phyloP scores from a whole-genome alignment of 768 basidiomycete species.

The Russula foetens region DNA sequence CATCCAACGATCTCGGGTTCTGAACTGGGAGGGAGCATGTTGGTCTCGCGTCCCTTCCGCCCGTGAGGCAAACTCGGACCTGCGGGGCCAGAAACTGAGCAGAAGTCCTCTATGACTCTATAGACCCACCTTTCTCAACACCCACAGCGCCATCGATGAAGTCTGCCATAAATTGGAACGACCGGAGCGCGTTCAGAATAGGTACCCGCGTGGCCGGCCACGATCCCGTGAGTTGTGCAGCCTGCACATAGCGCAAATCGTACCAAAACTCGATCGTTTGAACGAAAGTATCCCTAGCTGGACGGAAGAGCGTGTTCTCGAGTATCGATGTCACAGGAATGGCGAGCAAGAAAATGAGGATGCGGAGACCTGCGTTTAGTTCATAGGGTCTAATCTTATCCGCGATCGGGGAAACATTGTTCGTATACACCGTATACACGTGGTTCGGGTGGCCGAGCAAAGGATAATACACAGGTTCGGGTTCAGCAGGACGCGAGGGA shows the following conservation, averaged over 20 bases:
- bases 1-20: neutral
- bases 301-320: conserved; percentile 2
- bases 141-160: neutral
- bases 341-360: conserved; percentile 4
- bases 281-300: neutral
- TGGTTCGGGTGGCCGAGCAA: neutral
- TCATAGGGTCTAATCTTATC: neutral
- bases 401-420: neutral
- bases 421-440: neutral
- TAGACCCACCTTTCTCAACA: neutral
- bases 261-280: conserved; percentile 8
- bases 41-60: no score
- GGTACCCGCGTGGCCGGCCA: conserved; percentile 12
- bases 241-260: conserved; percentile 11
- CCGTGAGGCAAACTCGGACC: neutral
- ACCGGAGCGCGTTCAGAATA: conserved; percentile 7
- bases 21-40: neutral
- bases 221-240: neutral
- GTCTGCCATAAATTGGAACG: neutral
- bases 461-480: neutral
- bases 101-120: neutral
- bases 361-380: neutral
- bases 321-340: conserved; percentile 1
- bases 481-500: neutral
- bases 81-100: neutral